Evolutionary conservation across 176 grass and related monocot genomes (phyloP).

Genomic region (Themeda triandra): DNA sequence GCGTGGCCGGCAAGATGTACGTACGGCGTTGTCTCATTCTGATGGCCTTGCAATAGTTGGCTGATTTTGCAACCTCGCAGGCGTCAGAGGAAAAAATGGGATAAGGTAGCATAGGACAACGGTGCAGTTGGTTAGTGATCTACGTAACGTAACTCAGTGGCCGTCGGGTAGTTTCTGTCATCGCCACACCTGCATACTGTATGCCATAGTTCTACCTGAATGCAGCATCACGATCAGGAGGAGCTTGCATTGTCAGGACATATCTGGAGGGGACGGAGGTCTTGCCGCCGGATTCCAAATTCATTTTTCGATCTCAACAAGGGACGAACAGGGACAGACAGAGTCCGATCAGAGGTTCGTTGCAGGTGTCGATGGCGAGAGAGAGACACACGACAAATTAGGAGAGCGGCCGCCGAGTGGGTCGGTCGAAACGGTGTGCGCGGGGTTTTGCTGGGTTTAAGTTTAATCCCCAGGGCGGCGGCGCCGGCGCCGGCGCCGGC

Average conservation of each 20-base stretch:
- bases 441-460: neutral
- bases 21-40: neutral
- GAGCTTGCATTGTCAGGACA: neutral
- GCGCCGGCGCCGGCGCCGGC: too few relatives aligned
- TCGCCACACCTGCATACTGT: neutral
- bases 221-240: neutral
- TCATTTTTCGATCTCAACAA: neutral
- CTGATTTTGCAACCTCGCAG: too few relatives aligned
- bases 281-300: neutral
- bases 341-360: neutral
- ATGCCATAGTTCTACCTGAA: too few relatives aligned
- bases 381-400: neutral
- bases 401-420: neutral
- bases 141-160: neutral
- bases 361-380: neutral
- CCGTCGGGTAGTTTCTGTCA: neutral
- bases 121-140: neutral
- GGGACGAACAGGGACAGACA: neutral
- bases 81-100: too few relatives aligned
- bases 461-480: too few relatives aligned
- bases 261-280: too few relatives aligned
- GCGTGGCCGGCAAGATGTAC: slow-evolving; percentile 3
- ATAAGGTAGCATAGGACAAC: neutral
- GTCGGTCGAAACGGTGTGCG: neutral
- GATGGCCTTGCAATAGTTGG: neutral